Evolutionary conservation across 2,329 filamentous ascomycete genomes (phyloP), one percentile per base, ranked within the genome.

Genomic region (Calcarisporium arbuscula): DNA sequence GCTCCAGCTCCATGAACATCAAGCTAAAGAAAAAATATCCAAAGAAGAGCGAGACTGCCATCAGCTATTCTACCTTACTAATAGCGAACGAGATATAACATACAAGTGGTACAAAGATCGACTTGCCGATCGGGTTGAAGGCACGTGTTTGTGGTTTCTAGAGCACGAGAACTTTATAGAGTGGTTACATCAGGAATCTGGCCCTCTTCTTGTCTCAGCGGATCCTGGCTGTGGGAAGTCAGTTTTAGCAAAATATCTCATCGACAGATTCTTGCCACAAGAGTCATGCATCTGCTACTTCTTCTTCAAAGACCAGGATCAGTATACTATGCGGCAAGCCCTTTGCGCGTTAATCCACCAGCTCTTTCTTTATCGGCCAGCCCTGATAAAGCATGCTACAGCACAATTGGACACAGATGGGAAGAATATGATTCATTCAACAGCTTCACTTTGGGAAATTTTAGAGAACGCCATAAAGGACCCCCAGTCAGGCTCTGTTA

Each of bases 171-270:
- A 21, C 12, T 31, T 31, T 15, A 12, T n/a, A 14, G 29, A 30
- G 1, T 38, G 35, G 35, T 20, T 51, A n/a, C 28, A 38, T 4
- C 5, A 14, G 15, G 7, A 30, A 2, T 26, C 16, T 2, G 26
- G 14, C 9, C 5, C 28, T 0, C 25, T 38, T 8, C 34, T 30
- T 51, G 53, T 65, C 2, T 64, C 63, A 17, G 64, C 62, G 8
- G 56, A 65, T 34, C 64, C 64, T 4, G 64, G 64, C 0, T 65
- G 60, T 27, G 64, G 63, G 7, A 67, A 68, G 40, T 66, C 65
- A 0, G 64, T 67, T 8, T 41, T 68, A 2, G 49, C 57, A 11
- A 61, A 45, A 37, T 50, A 53, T 21, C 39, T 68, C 1, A 45
- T 60, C 0, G 60, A 67, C 17, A 52, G 0, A 36, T 65, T 3